These are phyloP conservation scores for Marasmius fiardii DNA, from an alignment of 1,284 basidiomycete genomes.

Conservation along the genomic window DNA sequence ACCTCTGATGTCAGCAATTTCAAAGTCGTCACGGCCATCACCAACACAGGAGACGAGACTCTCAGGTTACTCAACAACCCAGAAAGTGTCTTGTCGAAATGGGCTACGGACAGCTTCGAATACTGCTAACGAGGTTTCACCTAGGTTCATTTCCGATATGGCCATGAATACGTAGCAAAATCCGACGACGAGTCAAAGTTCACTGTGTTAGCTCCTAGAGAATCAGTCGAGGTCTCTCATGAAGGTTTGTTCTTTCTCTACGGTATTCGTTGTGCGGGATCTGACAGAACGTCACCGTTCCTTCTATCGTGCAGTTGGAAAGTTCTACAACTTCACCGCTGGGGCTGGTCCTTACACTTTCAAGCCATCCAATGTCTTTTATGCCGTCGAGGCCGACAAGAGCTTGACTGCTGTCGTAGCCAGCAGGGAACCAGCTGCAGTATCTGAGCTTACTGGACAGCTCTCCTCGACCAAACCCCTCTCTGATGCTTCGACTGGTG, in stretches of 20 bases:
- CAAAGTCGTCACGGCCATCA: slow-evolving; percentile 6
- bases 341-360: slow-evolving; percentile 41
- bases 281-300: no score
- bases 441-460: slow-evolving; percentile 4
- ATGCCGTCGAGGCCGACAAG: slow-evolving; percentile 31
- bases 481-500: background rate
- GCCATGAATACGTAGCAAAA: slow-evolving; percentile 20
- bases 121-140: slow-evolving; percentile 30
- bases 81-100: slow-evolving; percentile 28
- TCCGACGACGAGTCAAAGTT: slow-evolving; percentile 16
- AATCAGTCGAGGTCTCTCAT: slow-evolving; percentile 10
- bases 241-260: no score
- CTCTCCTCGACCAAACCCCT: slow-evolving; percentile 9
- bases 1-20: background rate
- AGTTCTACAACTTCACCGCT: slow-evolving; percentile 12
- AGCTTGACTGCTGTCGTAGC: slow-evolving; percentile 7
- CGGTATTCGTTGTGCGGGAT: no score
- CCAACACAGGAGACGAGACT: slow-evolving; percentile 4
- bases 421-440: background rate
- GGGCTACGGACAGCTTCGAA: slow-evolving; percentile 35
- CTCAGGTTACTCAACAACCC: slow-evolving; percentile 29
- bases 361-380: slow-evolving; percentile 48
- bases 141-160: slow-evolving; percentile 30
- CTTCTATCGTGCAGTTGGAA: slow-evolving; percentile 1
- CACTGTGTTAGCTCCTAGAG: slow-evolving; percentile 31